Percentiles rank a stretch among this genome's conserved stretches.
phyloP scores from a whole-genome alignment of 768 basidiomycete genomes.

The Coprinopsis sp. region DNA sequence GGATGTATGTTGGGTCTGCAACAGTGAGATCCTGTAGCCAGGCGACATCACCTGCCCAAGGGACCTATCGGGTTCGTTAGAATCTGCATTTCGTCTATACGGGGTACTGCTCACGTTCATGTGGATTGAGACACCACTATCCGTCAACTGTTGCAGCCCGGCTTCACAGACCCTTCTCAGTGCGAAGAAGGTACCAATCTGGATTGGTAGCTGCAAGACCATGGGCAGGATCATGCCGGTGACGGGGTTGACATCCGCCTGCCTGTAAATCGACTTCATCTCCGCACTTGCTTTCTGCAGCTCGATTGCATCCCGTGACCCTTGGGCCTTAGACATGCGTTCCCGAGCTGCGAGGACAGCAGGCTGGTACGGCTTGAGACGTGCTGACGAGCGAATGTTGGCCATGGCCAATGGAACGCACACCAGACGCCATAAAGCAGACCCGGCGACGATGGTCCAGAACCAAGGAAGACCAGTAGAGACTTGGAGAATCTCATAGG shows the following conservation, averaged over 20 bases:
- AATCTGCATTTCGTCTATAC: not conserved
- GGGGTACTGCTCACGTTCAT: not conserved
- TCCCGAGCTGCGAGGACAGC: slow-evolving; percentile 41
- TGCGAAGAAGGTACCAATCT: slow-evolving; percentile 80
- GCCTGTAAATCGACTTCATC: slow-evolving; percentile 52
- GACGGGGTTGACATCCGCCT: slow-evolving; percentile 59
- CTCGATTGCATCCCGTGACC: slow-evolving; percentile 36
- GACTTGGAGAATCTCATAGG: slow-evolving; percentile 67
- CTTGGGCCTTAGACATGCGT: slow-evolving; percentile 34
- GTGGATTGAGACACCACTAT: slow-evolving; percentile 54
- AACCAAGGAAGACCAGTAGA: slow-evolving; percentile 76
- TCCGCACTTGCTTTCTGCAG: slow-evolving; percentile 51
- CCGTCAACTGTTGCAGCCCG: slow-evolving; percentile 69
- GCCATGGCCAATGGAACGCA: slow-evolving; percentile 59
- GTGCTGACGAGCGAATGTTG: slow-evolving; percentile 52
- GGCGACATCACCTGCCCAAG: slow-evolving; percentile 25
- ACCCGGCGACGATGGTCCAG: slow-evolving; percentile 69
- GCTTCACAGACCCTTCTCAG: slow-evolving; percentile 65
- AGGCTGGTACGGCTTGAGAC: slow-evolving; percentile 55
- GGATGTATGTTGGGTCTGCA: slow-evolving; percentile 68
- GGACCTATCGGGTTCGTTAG: slow-evolving; percentile 13
- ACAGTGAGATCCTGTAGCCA: slow-evolving; percentile 68
- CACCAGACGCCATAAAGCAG: slow-evolving; percentile 53
- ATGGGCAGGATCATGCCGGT: slow-evolving; percentile 43
- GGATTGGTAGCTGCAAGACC: slow-evolving; percentile 69